Base-by-base conservation (phyloP, 176 grass and related monocot genomes). In the Themeda triandra region DNA sequence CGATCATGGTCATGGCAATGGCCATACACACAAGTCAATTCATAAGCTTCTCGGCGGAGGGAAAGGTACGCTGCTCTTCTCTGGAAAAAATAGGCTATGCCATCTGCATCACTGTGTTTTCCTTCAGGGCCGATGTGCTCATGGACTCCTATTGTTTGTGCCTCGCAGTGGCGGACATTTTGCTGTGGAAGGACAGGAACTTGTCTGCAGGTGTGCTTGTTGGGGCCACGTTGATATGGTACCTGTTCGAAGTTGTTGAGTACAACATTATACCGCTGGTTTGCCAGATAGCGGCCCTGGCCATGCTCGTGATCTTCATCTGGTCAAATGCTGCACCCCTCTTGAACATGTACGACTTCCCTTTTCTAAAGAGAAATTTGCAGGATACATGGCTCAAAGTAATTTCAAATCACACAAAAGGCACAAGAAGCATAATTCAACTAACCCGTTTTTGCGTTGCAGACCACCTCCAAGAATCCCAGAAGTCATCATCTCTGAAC, bases 181-280 rank as follows among this genome's bases (percentile, higher is more conserved):
- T 98, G 73, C 86, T 95, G 24, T 96, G 93, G 93, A 94, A 74
- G 54, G 68, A 93, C 64, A 96, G 65, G 63, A 90, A 94, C 10
- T 49, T 95, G 56, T 91, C 96, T 25, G 96, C 81, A 8, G 93
- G 78, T 23, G 79, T 98, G 76, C 88, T 98, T 59, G 87, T 58
- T 6, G 89, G 70, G 14, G 96, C 83, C 29, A 95, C 93, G 2
- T 21, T 87, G 63, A 75, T 86, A 44, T 98, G 93, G 96, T 92
- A 86, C 76, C 71, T 98, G 18, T 98, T 98, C 69, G 87, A 94
- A 31, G 91, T 98, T 65, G 83, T 82, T 27, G 93, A 96, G 78
- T 98, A 98, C 80, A 91, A 92, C 71, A 81, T 94, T 21, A 66
- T 96, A 42, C 90, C 89, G 3, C 91, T 98, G 24, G 42, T 95